Conservation (phyloP, 2,329 filamentous ascomycete genomes). For the Pseudogymnoascus sp. region DNA sequence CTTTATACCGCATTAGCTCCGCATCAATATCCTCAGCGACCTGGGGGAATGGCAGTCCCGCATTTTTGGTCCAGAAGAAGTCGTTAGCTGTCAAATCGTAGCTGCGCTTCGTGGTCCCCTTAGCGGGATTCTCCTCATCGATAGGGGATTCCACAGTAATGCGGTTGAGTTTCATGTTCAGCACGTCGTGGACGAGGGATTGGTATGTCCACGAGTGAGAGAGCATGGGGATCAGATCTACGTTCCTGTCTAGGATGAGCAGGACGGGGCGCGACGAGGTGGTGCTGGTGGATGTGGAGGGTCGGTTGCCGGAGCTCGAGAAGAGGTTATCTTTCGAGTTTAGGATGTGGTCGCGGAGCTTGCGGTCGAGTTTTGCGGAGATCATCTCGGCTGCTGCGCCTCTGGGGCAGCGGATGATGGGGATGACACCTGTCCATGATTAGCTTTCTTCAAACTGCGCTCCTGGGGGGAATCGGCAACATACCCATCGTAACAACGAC, state of each 20-base stretch:
- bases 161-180: slow-evolving; percentile 78
- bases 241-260: slow-evolving; percentile 87
- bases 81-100: slow-evolving; percentile 88
- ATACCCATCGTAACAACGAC: slow-evolving; percentile 96
- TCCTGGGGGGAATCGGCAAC: slow-evolving; percentile 19
- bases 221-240: slow-evolving; percentile 96
- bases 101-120: slow-evolving; percentile 71
- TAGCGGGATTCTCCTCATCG: slow-evolving; percentile 68
- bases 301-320: slow-evolving; percentile 51
- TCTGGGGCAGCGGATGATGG: slow-evolving; percentile 90
- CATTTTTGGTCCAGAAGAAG: slow-evolving; percentile 96
- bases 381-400: slow-evolving; percentile 91
- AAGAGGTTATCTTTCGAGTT: slow-evolving; percentile 98
- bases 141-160: slow-evolving; percentile 83
- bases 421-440: slow-evolving; percentile 64
- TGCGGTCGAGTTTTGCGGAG: slow-evolving; percentile 85
- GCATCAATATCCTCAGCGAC: slow-evolving; percentile 94
- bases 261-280: slow-evolving; percentile 77
- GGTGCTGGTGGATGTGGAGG: slow-evolving; percentile 47
- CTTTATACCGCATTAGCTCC: slow-evolving; percentile 89
- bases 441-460: slow-evolving; percentile 17
- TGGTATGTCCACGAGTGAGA: slow-evolving; percentile 92
- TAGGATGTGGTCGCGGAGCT: slow-evolving; percentile 89
- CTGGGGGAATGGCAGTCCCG: slow-evolving; percentile 82
- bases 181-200: slow-evolving; percentile 70